Conservation (phyloP, 2,329 filamentous ascomycete genomes). For the Exophiala oligosperma region DNA sequence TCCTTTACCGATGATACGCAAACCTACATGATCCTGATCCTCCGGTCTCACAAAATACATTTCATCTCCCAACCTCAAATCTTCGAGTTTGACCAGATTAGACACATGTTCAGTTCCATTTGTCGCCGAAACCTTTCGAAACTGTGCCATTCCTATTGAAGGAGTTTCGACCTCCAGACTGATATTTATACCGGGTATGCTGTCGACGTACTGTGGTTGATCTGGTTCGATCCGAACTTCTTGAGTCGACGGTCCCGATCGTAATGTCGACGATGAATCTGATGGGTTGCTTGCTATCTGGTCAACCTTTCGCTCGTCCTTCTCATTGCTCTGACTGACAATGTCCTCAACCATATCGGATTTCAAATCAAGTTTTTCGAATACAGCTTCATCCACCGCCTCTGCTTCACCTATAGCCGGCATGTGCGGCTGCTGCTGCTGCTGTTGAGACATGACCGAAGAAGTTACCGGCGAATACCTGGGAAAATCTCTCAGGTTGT, state of each 20-base stretch:
- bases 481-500: slow-evolving; percentile 7
- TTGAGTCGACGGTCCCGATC: too few relatives aligned
- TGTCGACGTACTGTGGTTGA: too few relatives aligned
- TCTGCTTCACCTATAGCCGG: not conserved
- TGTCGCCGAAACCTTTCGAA: not conserved
- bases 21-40: not conserved
- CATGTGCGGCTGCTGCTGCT: too few relatives aligned
- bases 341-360: too few relatives aligned
- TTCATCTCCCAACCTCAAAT: slow-evolving; percentile 4
- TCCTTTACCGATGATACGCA: not conserved
- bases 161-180: not conserved
- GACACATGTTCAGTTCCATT: not conserved
- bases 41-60: slow-evolving; percentile 1
- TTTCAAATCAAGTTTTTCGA: too few relatives aligned
- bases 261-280: too few relatives aligned
- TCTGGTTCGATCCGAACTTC: too few relatives aligned
- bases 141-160: not conserved
- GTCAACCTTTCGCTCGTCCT: too few relatives aligned
- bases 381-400: too few relatives aligned
- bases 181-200: too few relatives aligned
- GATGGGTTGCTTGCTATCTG: too few relatives aligned
- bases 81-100: slow-evolving; percentile 3
- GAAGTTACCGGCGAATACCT: slow-evolving; percentile 4
- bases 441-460: not conserved
- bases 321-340: too few relatives aligned